Conservation (phyloP, 192 early-diverging fungal species). For the Lobulomyces angularis region DNA sequence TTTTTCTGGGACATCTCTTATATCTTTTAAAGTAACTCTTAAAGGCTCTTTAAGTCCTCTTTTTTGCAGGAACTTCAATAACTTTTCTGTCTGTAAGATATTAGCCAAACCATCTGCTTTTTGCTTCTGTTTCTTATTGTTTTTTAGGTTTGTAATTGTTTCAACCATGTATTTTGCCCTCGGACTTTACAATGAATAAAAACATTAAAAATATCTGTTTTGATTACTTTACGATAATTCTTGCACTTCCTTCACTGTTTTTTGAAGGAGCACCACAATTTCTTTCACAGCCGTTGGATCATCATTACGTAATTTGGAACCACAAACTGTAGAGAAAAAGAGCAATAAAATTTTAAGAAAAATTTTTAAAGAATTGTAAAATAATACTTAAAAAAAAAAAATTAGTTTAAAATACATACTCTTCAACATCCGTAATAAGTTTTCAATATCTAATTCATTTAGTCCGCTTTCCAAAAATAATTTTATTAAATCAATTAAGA, state of each 20-base stretch:
- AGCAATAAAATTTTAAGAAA: neutral
- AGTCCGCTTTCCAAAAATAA: conserved; percentile 61
- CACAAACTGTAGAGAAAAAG: conserved; percentile 35
- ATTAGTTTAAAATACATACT: conserved; percentile 25
- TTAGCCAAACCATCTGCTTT: conserved; percentile 16
- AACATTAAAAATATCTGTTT: conserved; percentile 4
- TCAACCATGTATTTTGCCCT: conserved; percentile 91
- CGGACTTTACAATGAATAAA: conserved; percentile 7
- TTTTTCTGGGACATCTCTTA: conserved; percentile 63
- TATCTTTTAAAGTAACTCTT: conserved; percentile 73
- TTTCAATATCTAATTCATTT: conserved; percentile 74
- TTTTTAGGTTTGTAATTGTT: conserved; percentile 81
- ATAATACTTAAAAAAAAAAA: neutral
- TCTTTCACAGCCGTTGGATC: conserved; percentile 87
- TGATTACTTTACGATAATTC: conserved; percentile 23
- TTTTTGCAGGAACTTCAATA: conserved; percentile 21
- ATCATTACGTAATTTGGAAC: conserved; percentile 75
- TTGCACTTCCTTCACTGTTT: conserved; percentile 30
- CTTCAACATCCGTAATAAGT: conserved; percentile 69
- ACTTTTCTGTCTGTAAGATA: conserved; percentile 23
- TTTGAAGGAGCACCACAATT: conserved; percentile 64
- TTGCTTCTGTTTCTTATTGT: conserved; percentile 68
- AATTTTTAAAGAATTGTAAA: neutral
- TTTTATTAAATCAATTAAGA: conserved; percentile 85
- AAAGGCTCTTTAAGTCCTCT: conserved; percentile 52